Evolutionary conservation across 2,329 filamentous ascomycete genomes (phyloP).

Genomic region (Colletotrichum coccodes): DNA sequence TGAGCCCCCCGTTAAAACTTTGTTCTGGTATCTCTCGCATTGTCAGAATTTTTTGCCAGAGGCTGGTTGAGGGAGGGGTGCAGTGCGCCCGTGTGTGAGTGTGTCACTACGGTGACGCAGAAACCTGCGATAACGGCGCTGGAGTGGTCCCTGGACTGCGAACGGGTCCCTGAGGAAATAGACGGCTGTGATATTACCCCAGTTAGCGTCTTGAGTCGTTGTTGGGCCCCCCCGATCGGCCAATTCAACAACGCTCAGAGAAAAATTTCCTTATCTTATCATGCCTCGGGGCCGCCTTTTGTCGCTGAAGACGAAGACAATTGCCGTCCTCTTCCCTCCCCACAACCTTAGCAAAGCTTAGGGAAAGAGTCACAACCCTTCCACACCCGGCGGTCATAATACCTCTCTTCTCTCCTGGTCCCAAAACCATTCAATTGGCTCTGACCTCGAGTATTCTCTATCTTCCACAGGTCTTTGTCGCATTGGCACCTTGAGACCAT

Average conservation of each 20-base stretch:
- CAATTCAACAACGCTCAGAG: constrained; percentile 28
- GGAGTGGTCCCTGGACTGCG: constrained; percentile 26
- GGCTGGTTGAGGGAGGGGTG: constrained; percentile 1
- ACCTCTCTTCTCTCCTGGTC: constrained; percentile 25
- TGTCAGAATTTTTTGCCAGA: constrained; percentile 29
- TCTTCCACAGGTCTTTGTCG: constrained; percentile 16
- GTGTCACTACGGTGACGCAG: constrained; percentile 29
- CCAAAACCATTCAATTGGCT: constrained; percentile 34
- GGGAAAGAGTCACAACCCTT: constrained; percentile 33
- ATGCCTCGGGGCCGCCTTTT: constrained; percentile 27
- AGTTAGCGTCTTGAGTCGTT: constrained; percentile 21
- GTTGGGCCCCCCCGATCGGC: constrained; percentile 30
- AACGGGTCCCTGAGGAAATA: constrained; percentile 1
- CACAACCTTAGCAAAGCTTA: constrained; percentile 29
- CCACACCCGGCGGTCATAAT: constrained; percentile 24
- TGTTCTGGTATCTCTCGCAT: constrained; percentile 3
- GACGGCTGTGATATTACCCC: constrained; percentile 14
- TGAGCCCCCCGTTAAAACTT: constrained; percentile 17
- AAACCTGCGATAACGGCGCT: constrained; percentile 31
- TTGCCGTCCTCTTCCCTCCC: constrained; percentile 8
- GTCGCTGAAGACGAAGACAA: constrained; percentile 28
- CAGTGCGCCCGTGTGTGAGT: not conserved
- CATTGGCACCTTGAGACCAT: constrained; percentile 18
- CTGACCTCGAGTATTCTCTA: constrained; percentile 26
- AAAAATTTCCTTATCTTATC: constrained; percentile 38